A percentile compares a stretch with the other conserved stretches of the same genome.
Conservation (phyloP, 768 basidiomycete genomes). For the Mycena floridula region DNA sequence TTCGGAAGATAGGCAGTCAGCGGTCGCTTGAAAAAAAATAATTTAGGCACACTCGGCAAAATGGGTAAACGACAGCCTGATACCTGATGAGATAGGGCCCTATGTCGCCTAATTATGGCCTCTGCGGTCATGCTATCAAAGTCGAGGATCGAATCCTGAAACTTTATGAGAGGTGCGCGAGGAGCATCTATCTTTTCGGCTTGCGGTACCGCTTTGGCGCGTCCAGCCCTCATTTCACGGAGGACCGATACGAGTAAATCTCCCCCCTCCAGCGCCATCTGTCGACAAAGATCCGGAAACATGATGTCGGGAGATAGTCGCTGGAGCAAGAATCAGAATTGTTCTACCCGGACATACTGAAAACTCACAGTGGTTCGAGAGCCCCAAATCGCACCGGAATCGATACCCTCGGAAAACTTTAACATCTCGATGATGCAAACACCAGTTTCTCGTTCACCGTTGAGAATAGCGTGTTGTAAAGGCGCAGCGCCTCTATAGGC, state of each 20-base stretch:
- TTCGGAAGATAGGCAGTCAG: slow-evolving; percentile 25
- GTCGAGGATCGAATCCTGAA: slow-evolving; percentile 45
- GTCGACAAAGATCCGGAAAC: slow-evolving; percentile 51
- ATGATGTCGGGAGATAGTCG: slow-evolving; percentile 40
- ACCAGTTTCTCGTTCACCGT: slow-evolving; percentile 63
- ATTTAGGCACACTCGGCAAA: background rate
- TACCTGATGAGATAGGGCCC: slow-evolving; percentile 71
- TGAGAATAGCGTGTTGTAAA: slow-evolving; percentile 76
- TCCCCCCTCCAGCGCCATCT: slow-evolving; percentile 60
- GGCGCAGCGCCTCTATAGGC: slow-evolving; percentile 88
- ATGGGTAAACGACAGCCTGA: background rate
- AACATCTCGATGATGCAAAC: slow-evolving; percentile 80
- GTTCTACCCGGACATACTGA: background rate
- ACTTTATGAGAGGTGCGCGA: slow-evolving; percentile 55
- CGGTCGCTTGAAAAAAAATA: slow-evolving; percentile 19
- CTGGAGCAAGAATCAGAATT: slow-evolving; percentile 27
- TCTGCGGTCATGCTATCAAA: slow-evolving; percentile 53
- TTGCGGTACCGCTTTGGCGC: slow-evolving; percentile 52
- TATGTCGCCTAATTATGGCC: slow-evolving; percentile 45
- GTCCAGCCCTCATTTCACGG: slow-evolving; percentile 50
- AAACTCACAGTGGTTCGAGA: slow-evolving; percentile 44
- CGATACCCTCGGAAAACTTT: slow-evolving; percentile 63
- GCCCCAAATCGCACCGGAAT: slow-evolving; percentile 71
- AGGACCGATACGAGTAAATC: slow-evolving; percentile 65
- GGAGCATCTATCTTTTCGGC: slow-evolving; percentile 24